Conservation (phyloP, 495 filamentous ascomycete genomes). For the Aspergillus cavernicola region DNA sequence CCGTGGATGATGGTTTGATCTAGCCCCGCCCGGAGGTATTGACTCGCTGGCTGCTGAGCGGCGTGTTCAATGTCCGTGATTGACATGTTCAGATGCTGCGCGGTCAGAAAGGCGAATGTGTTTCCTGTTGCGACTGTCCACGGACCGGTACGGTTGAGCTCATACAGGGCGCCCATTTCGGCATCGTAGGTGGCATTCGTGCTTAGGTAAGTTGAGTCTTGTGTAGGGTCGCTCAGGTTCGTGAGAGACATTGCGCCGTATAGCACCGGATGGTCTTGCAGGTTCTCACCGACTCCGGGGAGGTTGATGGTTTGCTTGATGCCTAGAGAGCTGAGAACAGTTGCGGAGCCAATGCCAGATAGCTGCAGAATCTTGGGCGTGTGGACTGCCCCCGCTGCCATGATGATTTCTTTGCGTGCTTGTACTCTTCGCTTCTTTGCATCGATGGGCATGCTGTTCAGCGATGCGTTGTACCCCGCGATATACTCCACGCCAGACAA, state of each 20-base stretch:
- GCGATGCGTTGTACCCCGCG: background rate
- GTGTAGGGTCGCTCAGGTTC: background rate
- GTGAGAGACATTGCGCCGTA: background rate
- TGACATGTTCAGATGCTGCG: background rate
- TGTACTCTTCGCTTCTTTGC: conserved; percentile 30
- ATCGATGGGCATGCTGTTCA: background rate
- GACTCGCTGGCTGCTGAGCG: background rate
- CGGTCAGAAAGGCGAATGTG: conserved; percentile 1
- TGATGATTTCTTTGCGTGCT: conserved; percentile 50
- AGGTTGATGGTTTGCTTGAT: conserved; percentile 43
- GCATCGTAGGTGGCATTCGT: conserved; percentile 1
- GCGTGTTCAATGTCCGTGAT: background rate
- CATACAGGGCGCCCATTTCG: conserved; percentile 4
- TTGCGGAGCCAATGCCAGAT: conserved; percentile 46
- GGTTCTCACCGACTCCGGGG: conserved; percentile 51
- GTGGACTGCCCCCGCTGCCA: conserved; percentile 51
- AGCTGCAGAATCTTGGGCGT: conserved; percentile 54
- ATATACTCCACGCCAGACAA: conserved; percentile 6
- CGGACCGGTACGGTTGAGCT: background rate
- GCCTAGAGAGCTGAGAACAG: conserved; percentile 36
- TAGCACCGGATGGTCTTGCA: conserved; percentile 49
- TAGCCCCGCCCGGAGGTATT: background rate
- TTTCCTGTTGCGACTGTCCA: conserved; percentile 2
- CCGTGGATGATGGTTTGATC: background rate
- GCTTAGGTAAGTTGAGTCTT: background rate